Conservation (phyloP, 108 stramenopile species). For the Cyclotella choctawhatcheeana region DNA sequence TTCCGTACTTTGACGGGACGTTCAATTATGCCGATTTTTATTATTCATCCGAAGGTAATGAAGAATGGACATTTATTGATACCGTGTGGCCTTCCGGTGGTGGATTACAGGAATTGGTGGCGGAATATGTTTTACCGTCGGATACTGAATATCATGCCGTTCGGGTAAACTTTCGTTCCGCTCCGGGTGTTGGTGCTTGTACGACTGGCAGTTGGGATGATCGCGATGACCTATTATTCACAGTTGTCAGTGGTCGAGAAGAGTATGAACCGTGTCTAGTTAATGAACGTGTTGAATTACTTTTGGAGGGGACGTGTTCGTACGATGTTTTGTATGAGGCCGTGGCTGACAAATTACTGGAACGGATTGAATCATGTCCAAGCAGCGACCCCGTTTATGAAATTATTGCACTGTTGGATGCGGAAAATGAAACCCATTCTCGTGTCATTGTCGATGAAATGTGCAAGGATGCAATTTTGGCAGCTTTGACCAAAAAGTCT, state of each 20-base stretch:
- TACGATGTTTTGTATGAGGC: background rate
- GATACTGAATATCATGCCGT: background rate
- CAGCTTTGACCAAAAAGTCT: background rate
- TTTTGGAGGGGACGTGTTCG: background rate
- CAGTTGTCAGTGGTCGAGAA: background rate
- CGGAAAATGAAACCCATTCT: background rate
- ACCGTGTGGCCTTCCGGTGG: background rate
- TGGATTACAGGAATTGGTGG: background rate
- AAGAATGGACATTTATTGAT: no score
- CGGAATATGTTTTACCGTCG: background rate
- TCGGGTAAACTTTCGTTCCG: background rate
- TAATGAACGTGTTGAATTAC: background rate
- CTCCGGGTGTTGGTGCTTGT: background rate
- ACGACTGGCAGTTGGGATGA: background rate
- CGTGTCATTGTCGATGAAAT: background rate
- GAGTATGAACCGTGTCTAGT: background rate
- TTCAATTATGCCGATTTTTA: no score
- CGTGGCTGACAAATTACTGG: background rate
- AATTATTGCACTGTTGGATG: conserved; percentile 3
- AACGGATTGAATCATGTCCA: background rate
- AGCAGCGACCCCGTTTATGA: background rate
- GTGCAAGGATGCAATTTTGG: conserved; percentile 1
- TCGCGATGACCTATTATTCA: background rate
- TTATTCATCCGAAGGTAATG: no score
- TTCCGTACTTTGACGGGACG: background rate